Conservation (phyloP, 2,329 filamentous ascomycete genomes). For the Fusarium odoratissimum region DNA sequence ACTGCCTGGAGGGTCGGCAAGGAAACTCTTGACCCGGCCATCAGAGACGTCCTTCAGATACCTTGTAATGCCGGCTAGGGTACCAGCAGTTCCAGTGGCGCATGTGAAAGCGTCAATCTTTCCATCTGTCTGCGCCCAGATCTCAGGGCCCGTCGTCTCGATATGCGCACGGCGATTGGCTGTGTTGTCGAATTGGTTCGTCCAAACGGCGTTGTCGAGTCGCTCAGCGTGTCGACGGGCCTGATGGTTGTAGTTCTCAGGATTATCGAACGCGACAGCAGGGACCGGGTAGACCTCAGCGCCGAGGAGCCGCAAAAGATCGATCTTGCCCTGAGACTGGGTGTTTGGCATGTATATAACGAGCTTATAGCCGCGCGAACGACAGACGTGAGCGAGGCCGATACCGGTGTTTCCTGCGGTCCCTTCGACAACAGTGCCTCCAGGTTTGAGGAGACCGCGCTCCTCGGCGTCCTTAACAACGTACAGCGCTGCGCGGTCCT, state of each 20-base stretch:
- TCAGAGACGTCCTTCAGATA: constrained; percentile 87
- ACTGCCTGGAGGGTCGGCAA: constrained; percentile 93
- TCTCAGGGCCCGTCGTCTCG: constrained; percentile 96
- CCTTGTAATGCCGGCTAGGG: constrained; percentile 86
- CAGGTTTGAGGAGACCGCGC: constrained; percentile 81
- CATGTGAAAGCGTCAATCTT: constrained; percentile 95
- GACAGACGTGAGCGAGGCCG: constrained; percentile 95
- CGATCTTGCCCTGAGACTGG: constrained; percentile 97
- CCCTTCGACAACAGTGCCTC: constrained; percentile 95
- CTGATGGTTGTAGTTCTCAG: constrained; percentile 98
- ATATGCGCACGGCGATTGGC: constrained; percentile 95
- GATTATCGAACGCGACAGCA: constrained; percentile 94
- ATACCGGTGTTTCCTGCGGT: constrained; percentile 99
- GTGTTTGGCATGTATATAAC: constrained; percentile 99
- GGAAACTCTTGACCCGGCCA: constrained; percentile 84
- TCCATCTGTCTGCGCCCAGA: constrained; percentile 91
- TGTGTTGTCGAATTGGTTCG: constrained; percentile 97
- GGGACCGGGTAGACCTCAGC: constrained; percentile 97
- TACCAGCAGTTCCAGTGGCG: constrained; percentile 92
- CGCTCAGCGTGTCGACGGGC: constrained; percentile 88
- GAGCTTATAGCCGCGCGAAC: constrained; percentile 89
- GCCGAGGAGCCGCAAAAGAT: constrained; percentile 88
- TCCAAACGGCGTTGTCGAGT: constrained; percentile 93
- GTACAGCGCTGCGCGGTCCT: constrained; percentile 95
- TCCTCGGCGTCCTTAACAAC: constrained; percentile 95